Conservation (phyloP, 306 rosid genomes). For the Casuarina equisetifolia region DNA sequence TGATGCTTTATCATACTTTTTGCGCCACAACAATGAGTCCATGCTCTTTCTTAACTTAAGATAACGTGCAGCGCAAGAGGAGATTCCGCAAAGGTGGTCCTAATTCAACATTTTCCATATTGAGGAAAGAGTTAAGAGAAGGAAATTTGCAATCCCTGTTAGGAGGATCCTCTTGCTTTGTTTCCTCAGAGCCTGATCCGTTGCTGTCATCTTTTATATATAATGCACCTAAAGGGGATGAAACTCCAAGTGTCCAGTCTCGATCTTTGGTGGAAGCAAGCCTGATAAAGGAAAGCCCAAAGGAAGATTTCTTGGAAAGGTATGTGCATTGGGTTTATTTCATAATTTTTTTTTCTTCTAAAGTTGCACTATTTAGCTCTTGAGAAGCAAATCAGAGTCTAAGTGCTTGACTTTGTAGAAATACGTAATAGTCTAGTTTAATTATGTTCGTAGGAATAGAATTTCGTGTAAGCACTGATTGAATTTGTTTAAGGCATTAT, state of each 20-base stretch:
- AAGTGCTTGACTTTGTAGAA: neutral
- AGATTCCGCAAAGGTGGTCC: slow-evolving; percentile 64
- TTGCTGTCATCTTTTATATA: slow-evolving; percentile 77
- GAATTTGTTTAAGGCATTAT: neutral
- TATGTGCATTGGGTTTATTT: slow-evolving; percentile 6
- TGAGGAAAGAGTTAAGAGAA: slow-evolving; percentile 83
- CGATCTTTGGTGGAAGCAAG: slow-evolving; percentile 44
- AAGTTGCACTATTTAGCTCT: neutral
- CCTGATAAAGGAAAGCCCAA: slow-evolving; percentile 45
- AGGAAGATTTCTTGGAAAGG: slow-evolving; percentile 49
- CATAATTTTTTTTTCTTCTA: neutral
- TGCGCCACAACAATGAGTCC: neutral
- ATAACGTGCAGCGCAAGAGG: slow-evolving; percentile 86
- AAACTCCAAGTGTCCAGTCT: slow-evolving; percentile 37
- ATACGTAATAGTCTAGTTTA: neutral
- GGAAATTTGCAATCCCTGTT: slow-evolving; percentile 76
- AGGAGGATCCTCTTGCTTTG: slow-evolving; percentile 61
- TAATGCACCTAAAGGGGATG: slow-evolving; percentile 49
- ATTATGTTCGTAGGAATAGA: no score
- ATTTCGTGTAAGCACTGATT: neutral
- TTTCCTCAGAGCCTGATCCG: slow-evolving; percentile 77
- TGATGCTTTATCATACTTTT: neutral
- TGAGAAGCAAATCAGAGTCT: slow-evolving; percentile 4
- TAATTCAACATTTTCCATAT: slow-evolving; percentile 54
- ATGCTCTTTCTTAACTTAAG: slow-evolving; percentile 53